A percentile compares a stretch with the other conserved stretches of the same genome.
Conservation (phyloP, 2,329 filamentous ascomycete species). For the Pyricularia sp. region DNA sequence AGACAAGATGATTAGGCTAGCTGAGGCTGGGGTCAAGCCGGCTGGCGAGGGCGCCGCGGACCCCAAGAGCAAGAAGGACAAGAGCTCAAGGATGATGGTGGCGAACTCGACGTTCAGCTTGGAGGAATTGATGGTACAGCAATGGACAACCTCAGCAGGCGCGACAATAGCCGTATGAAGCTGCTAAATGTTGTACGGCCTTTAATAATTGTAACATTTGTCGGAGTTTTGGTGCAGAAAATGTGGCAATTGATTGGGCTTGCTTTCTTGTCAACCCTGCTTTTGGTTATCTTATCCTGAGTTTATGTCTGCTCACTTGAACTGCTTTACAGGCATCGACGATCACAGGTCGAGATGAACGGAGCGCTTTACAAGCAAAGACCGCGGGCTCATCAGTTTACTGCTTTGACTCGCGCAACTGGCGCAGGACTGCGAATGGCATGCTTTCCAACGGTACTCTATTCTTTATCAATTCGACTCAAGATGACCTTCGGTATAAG, state of each 20-base stretch:
- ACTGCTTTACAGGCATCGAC: not conserved
- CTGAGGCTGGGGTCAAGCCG: conserved; percentile 45
- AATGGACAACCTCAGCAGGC: not conserved
- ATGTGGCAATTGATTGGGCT: not conserved
- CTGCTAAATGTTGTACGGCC: not conserved
- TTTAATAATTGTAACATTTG: not conserved
- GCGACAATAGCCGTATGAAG: not conserved
- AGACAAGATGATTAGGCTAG: conserved; percentile 51
- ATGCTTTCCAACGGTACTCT: not conserved
- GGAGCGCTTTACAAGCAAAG: not conserved
- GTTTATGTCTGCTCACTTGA: not conserved
- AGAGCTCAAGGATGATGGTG: conserved; percentile 58
- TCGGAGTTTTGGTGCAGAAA: not conserved
- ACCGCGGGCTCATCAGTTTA: not conserved
- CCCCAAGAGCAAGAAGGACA: conserved; percentile 43
- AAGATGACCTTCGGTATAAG: not conserved
- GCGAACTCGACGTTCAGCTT: conserved; percentile 67
- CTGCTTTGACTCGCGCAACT: not conserved
- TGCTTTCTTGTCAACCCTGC: not conserved
- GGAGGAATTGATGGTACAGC: conserved; percentile 74
- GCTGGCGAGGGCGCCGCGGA: conserved; percentile 29
- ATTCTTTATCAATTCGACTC: not conserved
- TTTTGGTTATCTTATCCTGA: not conserved
- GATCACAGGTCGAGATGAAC: not conserved
- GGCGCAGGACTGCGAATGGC: not conserved